Percentiles rank a stretch among this genome's conserved stretches.
Conservation (phyloP, 805 yeast genomes). For the Candida ponderosae region DNA sequence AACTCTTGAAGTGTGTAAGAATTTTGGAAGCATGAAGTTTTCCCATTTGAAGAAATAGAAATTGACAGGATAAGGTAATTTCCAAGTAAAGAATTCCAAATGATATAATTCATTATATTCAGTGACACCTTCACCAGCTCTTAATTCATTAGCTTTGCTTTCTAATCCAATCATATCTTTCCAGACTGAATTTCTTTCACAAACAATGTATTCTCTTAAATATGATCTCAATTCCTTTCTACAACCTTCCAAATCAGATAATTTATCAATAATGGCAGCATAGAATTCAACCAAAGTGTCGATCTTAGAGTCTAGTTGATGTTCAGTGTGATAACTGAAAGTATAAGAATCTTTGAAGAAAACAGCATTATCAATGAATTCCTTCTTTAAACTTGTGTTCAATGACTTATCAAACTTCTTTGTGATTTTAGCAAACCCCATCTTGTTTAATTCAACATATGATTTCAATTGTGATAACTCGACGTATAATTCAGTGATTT, state of each 20-base stretch:
- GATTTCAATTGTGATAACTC: slow-evolving; percentile 76
- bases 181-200: slow-evolving; percentile 98
- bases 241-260: slow-evolving; percentile 31
- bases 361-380: slow-evolving; percentile 35
- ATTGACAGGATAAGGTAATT: slow-evolving; percentile 22
- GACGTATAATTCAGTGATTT: slow-evolving; percentile 57
- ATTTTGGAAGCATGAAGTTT: slow-evolving; percentile 36
- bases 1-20: slow-evolving; percentile 38
- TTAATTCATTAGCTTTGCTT: slow-evolving; percentile 46
- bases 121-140: slow-evolving; percentile 28
- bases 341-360: slow-evolving; percentile 44
- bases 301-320: slow-evolving; percentile 43
- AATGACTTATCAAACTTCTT: slow-evolving; percentile 87
- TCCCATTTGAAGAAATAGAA: slow-evolving; percentile 19
- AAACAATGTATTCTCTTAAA: slow-evolving; percentile 87
- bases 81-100: slow-evolving; percentile 24
- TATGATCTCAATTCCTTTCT: slow-evolving; percentile 42
- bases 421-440: slow-evolving; percentile 81
- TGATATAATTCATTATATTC: slow-evolving; percentile 22
- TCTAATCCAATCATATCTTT: slow-evolving; percentile 90
- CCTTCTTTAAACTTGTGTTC: slow-evolving; percentile 41
- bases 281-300: slow-evolving; percentile 44
- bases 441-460: slow-evolving; percentile 71
- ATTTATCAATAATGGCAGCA: slow-evolving; percentile 37
- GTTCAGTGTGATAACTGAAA: slow-evolving; percentile 43